These are phyloP conservation scores for Blastocystis hominis DNA, from an alignment of 352 stramenopile species.

Conservation along the genomic window DNA sequence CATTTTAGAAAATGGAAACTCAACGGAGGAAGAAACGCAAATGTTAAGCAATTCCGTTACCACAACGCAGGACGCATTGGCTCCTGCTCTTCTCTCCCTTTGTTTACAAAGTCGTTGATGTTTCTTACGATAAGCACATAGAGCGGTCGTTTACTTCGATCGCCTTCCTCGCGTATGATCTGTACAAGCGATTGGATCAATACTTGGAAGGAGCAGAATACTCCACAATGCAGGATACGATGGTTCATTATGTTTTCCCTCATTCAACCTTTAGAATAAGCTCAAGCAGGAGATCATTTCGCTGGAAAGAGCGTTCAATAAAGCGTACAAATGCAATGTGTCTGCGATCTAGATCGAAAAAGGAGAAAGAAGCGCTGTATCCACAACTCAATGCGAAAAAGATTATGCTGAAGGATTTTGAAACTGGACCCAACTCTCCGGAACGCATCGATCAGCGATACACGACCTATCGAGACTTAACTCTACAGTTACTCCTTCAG, in stretches of 20 bases:
- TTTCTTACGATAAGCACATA: not conserved
- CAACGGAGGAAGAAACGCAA: not conserved
- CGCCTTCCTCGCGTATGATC: not conserved
- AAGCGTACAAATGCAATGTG: not conserved
- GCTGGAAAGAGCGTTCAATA: not conserved
- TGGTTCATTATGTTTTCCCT: not conserved
- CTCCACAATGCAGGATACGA: not conserved
- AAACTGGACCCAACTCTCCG: constrained; percentile 14
- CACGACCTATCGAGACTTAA: not conserved
- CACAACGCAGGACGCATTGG: not conserved
- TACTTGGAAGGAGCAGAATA: constrained; percentile 19
- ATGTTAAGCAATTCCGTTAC: not conserved
- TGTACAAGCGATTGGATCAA: not conserved
- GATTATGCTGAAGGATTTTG: constrained; percentile 39
- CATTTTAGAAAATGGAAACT: constrained; percentile 2
- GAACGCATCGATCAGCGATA: constrained; percentile 9
- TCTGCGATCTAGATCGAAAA: not conserved
- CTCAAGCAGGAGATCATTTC: not conserved
- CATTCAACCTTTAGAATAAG: not conserved
- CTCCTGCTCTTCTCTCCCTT: not conserved
- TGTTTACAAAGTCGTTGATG: not conserved
- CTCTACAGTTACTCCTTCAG: constrained; percentile 6
- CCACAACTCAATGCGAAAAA: constrained; percentile 9
- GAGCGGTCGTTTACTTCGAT: constrained; percentile 6
- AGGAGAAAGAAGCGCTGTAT: not conserved